Base-by-base conservation (phyloP, 371 early-diverging fungal genomes). In the Actinomortierella ambigua region DNA sequence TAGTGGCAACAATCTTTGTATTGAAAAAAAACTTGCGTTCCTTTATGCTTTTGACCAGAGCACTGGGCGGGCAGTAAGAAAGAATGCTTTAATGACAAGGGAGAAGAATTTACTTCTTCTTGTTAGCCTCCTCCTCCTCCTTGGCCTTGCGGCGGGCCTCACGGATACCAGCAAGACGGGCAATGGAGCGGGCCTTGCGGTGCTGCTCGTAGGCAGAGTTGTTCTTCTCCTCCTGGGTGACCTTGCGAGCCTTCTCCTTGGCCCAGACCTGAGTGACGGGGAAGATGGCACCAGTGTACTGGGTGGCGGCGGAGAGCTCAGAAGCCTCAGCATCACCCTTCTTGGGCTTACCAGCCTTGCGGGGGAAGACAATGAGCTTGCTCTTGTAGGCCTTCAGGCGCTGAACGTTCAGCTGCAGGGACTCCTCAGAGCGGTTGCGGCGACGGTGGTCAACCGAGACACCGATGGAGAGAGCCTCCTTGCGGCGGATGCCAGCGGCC, bases 401-500 rank as follows among this genome's bases (percentile, higher is more conserved):
- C 84, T 93, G 90, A 57, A 94, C 98, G 85, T 99, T 99, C 63
- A 92, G 81, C 75, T 93, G 84, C 46, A 99, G 89, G 34, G 95
- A 91, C 83, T 99, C 99, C 71, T 91, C 94, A 67, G 95, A 96
- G 75, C 91, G 87, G 93, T 97, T 98, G 84, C 94, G 92, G 78
- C 99, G 93, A 79, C 99, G 97, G 87, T 92, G 89, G 85, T 99
- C 99, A 63, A 99, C 98, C 47, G 98, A 87, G 79, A 99, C 95
- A 79, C 99, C 99, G 78, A 99, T 90, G 79, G 93, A 85, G 70
- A 88, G 93, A 62, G 99, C 99, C 81, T 95, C 89, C 85, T 96
- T 94, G 79, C 92, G 89, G 64, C 88, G 82, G 80, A 99, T 81
- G 65, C 98, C 98, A 73, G 99, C 99, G 73, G 86, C 94, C 87